Base-by-base conservation (phyloP, 805 yeast species). In the Yarrowia osloensis region DNA sequence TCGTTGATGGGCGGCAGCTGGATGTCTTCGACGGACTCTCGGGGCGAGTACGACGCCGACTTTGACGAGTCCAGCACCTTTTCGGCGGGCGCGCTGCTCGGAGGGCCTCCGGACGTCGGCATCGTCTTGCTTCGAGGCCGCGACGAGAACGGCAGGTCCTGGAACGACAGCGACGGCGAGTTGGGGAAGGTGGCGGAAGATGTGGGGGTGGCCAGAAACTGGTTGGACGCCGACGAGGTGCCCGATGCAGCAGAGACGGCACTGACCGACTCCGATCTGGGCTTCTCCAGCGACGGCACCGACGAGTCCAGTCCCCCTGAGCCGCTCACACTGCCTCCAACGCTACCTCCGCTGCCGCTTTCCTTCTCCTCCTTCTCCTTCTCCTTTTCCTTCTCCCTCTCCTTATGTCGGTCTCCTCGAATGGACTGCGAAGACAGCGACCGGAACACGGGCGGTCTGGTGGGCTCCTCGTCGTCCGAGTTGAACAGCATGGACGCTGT, bases 1-100 rank as follows among this genome's bases (percentile, higher is more conserved):
- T 61, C 33, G 31, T 46, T 35, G 26, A 35, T 29, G 12, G 66
- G 66, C 0, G 66, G 66, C 26, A 61, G 44, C n/a, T 33, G 40
- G 31, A 46, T 44, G 19, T 44, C 54, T 17, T 61, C 66, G 17
- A 33, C 66, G 12, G 66, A 61, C 44, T 61, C 66, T 31, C 66
- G 6, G 33, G 54, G 52, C 44, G 66, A 61, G 44, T 57, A 57
- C 2, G 63, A 57, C 1, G 63, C 66, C 13, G 66, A 61, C 5
- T 61, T 61, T 7, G 66, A 61, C 52, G 66, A 61, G 13, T 61
- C 66, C 0, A 44, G 40, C 39, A 61, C 52, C 44, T 61, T 46
- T 24, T 61, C 63, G 17, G 54, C 3, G 2, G 65, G 1, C 4
- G 50, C 2, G 15, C 29, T 17, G 24, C 57, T 33, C n/a, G 52